Conservation (phyloP, 2,329 filamentous ascomycete genomes). For the Tolypocladium album region DNA sequence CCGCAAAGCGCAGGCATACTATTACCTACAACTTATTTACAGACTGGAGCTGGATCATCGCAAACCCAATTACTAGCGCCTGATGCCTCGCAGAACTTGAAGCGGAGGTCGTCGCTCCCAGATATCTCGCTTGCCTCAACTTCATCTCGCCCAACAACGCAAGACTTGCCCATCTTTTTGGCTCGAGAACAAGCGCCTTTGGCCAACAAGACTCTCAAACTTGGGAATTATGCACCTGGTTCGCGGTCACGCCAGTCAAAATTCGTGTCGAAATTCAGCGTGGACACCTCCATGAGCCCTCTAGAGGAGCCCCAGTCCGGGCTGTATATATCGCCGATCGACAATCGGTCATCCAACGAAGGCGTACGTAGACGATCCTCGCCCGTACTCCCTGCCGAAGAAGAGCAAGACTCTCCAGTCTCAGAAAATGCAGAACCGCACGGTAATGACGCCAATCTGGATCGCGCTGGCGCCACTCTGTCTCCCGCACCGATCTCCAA, state of each 20-base stretch:
- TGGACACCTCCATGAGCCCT: constrained; percentile 13
- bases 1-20: background rate
- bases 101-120: background rate
- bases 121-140: background rate
- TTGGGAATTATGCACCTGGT: background rate
- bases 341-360: constrained; percentile 9
- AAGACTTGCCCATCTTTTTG: background rate
- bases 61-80: background rate
- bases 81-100: background rate
- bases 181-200: background rate
- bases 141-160: background rate
- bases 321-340: constrained; percentile 1
- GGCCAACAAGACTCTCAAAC: background rate
- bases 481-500: background rate
- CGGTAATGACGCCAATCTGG: background rate
- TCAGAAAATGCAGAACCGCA: background rate
- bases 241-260: background rate
- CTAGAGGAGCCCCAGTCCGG: constrained; percentile 2
- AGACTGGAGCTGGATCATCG: background rate
- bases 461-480: background rate
- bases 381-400: constrained; percentile 30
- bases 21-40: background rate
- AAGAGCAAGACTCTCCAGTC: background rate
- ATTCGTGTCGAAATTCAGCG: constrained; percentile 19
- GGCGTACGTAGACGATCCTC: constrained; percentile 36